These are phyloP conservation scores for Chiua virens DNA, from an alignment of 768 basidiomycete genomes.

Conservation along the genomic window DNA sequence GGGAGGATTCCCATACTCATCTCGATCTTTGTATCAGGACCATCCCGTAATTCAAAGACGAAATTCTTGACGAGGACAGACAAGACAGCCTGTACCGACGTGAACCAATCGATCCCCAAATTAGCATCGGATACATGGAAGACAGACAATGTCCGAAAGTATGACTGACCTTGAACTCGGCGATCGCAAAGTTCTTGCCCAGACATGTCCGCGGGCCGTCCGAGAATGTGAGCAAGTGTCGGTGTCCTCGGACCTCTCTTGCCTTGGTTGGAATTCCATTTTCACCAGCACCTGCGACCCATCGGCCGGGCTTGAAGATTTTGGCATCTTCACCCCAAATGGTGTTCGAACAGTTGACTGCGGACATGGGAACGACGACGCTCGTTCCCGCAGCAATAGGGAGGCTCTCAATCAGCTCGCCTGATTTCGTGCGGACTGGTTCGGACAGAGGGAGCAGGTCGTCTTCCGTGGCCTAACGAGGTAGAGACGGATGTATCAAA, in stretches of 20 bases:
- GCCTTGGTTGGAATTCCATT: slow-evolving; percentile 29
- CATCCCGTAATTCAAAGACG: slow-evolving; percentile 35
- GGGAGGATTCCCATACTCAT: slow-evolving; percentile 13
- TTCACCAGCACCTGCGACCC: slow-evolving; percentile 41
- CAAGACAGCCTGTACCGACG: slow-evolving; percentile 37
- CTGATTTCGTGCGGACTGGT: slow-evolving; percentile 46
- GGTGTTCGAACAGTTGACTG: slow-evolving; percentile 47
- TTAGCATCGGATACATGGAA: no score
- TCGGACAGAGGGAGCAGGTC: slow-evolving; percentile 56
- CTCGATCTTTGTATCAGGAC: slow-evolving; percentile 28
- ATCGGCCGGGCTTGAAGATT: slow-evolving; percentile 61
- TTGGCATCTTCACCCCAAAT: slow-evolving; percentile 64
- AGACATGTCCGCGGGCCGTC: slow-evolving; percentile 53
- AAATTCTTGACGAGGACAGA: slow-evolving; percentile 45
- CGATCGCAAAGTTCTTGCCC: slow-evolving; percentile 49
- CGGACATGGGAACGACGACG: slow-evolving; percentile 42
- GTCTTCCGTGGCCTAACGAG: slow-evolving; percentile 45
- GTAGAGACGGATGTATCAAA: not conserved
- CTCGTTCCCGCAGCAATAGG: slow-evolving; percentile 46
- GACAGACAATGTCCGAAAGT: not conserved
- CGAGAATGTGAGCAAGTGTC: slow-evolving; percentile 50
- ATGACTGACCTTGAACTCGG: slow-evolving; percentile 32
- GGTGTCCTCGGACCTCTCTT: slow-evolving; percentile 47
- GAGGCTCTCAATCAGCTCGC: slow-evolving; percentile 39
- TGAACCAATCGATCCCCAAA: no score